Percentiles rank a stretch among this genome's conserved stretches.
Evolutionary conservation across 345 rosid genomes (phyloP).

Genomic region (Populus davidiana): DNA sequence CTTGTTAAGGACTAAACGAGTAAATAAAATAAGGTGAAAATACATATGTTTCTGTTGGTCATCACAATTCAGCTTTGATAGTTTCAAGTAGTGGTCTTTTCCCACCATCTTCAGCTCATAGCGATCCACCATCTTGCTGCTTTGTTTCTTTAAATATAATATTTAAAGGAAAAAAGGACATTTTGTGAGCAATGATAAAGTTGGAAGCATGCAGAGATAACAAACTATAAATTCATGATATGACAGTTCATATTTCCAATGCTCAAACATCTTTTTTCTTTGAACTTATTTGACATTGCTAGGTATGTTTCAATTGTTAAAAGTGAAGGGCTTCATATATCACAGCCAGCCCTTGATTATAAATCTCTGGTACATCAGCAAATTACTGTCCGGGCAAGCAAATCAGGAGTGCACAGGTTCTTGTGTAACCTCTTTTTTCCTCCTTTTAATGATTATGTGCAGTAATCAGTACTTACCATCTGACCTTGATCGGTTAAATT

Average conservation of each 20-base stretch:
- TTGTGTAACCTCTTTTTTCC: neutral
- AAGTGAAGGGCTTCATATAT: constrained; percentile 61
- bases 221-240: neutral
- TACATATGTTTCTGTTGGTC: no score
- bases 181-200: no score
- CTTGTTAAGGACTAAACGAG: no score
- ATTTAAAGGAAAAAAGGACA: no score
- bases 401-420: constrained; percentile 61
- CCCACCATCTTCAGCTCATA: no score
- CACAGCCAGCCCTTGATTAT: constrained; percentile 65
- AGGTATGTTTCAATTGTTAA: constrained; percentile 55
- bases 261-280: neutral
- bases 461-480: no score
- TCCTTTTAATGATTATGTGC: neutral
- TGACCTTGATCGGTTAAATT: no score
- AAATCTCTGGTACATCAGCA: constrained; percentile 70
- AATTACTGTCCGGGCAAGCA: constrained; percentile 56
- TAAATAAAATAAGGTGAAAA: no score
- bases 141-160: no score
- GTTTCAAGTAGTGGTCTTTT: no score
- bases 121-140: no score
- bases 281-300: neutral
- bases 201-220: neutral
- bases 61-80: no score
- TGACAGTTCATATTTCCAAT: neutral